Percentiles rank a stretch among this genome's conserved stretches.
These are phyloP conservation scores for Luffa aegyptiaca DNA, from an alignment of 306 rosid species.

Conservation along the genomic window DNA sequence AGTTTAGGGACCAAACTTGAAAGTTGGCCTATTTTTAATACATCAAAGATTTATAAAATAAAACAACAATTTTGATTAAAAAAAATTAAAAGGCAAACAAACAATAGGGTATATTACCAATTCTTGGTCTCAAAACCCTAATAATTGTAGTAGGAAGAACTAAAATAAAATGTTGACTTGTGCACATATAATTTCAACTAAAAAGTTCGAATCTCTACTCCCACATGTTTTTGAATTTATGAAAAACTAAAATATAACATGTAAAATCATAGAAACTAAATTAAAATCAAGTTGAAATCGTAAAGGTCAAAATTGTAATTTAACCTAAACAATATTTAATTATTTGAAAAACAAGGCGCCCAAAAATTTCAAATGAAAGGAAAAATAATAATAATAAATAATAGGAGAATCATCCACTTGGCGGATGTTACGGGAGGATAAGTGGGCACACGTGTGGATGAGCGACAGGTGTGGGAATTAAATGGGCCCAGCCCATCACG, in stretches of 20 bases:
- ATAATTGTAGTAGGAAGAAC: background rate
- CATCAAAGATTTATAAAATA: too few species aligned
- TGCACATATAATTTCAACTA: too few species aligned
- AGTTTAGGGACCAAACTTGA: too few species aligned
- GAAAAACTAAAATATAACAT: too few species aligned
- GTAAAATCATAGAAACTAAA: background rate
- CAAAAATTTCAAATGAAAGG: background rate
- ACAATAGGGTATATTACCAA: too few species aligned
- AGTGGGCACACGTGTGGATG: constrained; percentile 68
- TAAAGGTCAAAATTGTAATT: background rate
- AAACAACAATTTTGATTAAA: too few species aligned
- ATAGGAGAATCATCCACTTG: background rate
- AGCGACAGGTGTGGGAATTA: constrained; percentile 33
- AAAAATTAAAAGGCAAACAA: too few species aligned
- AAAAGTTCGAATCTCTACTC: background rate
- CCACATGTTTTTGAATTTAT: too few species aligned
- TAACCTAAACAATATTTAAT: background rate
- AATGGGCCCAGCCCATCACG: constrained; percentile 58
- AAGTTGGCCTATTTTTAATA: too few species aligned
- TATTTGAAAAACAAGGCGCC: background rate
- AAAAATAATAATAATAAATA: background rate
- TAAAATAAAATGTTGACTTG: background rate
- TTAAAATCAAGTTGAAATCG: background rate
- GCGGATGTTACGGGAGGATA: constrained; percentile 4
- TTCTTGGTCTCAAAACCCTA: too few species aligned